These are phyloP conservation scores for Alternaria ethzedia DNA, from an alignment of 2,329 filamentous ascomycete genomes.

Conservation along the genomic window DNA sequence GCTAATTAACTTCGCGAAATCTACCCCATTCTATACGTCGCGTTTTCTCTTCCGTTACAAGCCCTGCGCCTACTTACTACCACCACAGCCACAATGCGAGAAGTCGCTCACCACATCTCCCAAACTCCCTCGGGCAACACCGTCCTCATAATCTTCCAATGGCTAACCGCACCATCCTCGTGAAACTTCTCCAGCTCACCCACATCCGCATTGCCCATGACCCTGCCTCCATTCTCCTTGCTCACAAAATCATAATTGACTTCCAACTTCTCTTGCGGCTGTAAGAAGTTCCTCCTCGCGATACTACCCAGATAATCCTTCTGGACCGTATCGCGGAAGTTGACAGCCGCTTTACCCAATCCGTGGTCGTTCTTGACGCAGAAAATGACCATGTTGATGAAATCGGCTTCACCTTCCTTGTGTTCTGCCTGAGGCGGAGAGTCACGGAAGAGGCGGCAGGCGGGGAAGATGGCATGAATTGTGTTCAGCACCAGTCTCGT, in stretches of 20 bases:
- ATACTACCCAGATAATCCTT: conserved; percentile 76
- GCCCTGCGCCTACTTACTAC: neutral
- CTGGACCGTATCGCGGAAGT: conserved; percentile 69
- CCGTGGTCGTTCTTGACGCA: conserved; percentile 70
- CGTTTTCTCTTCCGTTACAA: neutral
- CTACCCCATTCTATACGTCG: neutral
- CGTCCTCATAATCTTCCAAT: conserved; percentile 90
- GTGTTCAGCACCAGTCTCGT: conserved; percentile 82
- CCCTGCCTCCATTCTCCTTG: conserved; percentile 51
- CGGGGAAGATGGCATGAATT: conserved; percentile 81
- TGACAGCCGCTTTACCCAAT: conserved; percentile 52
- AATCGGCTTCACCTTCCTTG: conserved; percentile 61
- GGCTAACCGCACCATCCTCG: conserved; percentile 75
- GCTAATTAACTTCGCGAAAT: neutral
- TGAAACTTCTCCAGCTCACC: conserved; percentile 74
- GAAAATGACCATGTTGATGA: conserved; percentile 96
- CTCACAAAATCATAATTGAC: conserved; percentile 42
- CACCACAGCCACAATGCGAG: neutral
- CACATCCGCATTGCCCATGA: conserved; percentile 70
- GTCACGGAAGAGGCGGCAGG: conserved; percentile 91
- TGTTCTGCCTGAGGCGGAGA: conserved; percentile 59
- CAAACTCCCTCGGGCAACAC: conserved; percentile 81
- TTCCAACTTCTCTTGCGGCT: conserved; percentile 74
- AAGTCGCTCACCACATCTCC: conserved; percentile 77
- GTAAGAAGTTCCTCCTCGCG: conserved; percentile 71